phyloP scores from a whole-genome alignment of 2,329 filamentous ascomycete genomes.

The Alternaria incomplexa region DNA sequence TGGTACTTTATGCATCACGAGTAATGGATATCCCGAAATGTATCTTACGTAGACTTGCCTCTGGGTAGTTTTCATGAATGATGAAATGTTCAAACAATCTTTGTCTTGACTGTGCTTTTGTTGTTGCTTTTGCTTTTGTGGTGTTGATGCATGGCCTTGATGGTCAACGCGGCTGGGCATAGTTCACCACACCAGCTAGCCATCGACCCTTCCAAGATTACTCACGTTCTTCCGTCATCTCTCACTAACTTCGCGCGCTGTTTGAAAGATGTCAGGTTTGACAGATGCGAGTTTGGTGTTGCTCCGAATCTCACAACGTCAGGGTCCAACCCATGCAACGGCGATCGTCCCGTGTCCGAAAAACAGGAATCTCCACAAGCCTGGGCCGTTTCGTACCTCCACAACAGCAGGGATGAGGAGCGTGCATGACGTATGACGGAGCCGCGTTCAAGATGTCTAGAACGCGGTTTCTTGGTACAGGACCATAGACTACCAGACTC shows the following conservation, averaged over 20 bases:
- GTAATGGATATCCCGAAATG: conserved; percentile 44
- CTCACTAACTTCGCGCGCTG: not conserved
- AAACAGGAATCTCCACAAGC: conserved; percentile 27
- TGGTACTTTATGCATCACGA: conserved; percentile 41
- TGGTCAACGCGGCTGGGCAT: not conserved
- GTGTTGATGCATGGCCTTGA: not conserved
- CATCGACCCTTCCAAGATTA: not conserved
- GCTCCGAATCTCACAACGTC: not conserved
- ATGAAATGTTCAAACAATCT: conserved; percentile 36
- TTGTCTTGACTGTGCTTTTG: not conserved
- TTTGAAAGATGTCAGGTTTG: not conserved
- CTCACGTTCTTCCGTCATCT: not conserved
- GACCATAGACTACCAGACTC: not conserved
- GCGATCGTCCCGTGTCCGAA: conserved; percentile 21
- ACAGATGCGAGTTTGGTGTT: not conserved
- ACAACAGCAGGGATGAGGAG: conserved; percentile 19
- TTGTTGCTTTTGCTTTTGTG: not conserved
- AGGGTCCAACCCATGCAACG: conserved; percentile 20
- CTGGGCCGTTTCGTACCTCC: conserved; percentile 13
- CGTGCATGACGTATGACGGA: conserved; percentile 26
- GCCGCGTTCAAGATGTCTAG: conserved; percentile 17
- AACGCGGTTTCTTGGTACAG: conserved; percentile 5
- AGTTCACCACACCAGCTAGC: not conserved
- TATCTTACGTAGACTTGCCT: conserved; percentile 43
- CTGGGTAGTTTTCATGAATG: conserved; percentile 39